Conservation (phyloP, 176 grass and related monocot species). For the Echinochloa phyllopogon region DNA sequence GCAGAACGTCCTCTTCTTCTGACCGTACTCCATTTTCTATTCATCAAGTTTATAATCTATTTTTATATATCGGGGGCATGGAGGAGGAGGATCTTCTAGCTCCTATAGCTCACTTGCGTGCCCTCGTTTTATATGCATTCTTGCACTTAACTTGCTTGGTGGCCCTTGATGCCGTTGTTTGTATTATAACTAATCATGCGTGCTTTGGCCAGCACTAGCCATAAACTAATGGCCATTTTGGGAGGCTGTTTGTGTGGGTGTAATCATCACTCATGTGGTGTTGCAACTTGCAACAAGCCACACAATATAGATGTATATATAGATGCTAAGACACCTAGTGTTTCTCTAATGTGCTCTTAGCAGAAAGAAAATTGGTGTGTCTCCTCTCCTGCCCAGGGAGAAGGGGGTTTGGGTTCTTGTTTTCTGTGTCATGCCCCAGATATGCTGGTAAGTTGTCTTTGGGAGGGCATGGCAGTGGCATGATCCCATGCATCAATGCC, state of each 20-base stretch:
- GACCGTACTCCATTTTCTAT: slow-evolving; percentile 31
- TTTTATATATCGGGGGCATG: slow-evolving; percentile 28
- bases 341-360: slow-evolving; percentile 52
- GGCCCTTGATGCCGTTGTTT: slow-evolving; percentile 53
- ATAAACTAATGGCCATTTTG: slow-evolving; percentile 44
- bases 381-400: slow-evolving; percentile 58
- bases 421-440: slow-evolving; percentile 80
- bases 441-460: slow-evolving; percentile 87
- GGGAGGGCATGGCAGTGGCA: slow-evolving; percentile 57
- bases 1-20: slow-evolving; percentile 22
- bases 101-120: slow-evolving; percentile 50
- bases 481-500: slow-evolving; percentile 69
- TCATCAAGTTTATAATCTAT: slow-evolving; percentile 21
- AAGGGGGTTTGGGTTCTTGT: slow-evolving; percentile 71
- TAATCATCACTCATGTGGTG: slow-evolving; percentile 53
- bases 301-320: not conserved
- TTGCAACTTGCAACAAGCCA: slow-evolving; percentile 49
- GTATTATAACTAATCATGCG: slow-evolving; percentile 60
- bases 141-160: slow-evolving; percentile 49
- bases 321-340: slow-evolving; percentile 47
- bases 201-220: slow-evolving; percentile 59
- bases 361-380: slow-evolving; percentile 35
- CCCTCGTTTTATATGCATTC: slow-evolving; percentile 38
- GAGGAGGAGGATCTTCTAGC: slow-evolving; percentile 61
- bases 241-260: slow-evolving; percentile 56